Base-by-base conservation (phyloP, 2,329 filamentous ascomycete species). In the Myriangium duriaei region DNA sequence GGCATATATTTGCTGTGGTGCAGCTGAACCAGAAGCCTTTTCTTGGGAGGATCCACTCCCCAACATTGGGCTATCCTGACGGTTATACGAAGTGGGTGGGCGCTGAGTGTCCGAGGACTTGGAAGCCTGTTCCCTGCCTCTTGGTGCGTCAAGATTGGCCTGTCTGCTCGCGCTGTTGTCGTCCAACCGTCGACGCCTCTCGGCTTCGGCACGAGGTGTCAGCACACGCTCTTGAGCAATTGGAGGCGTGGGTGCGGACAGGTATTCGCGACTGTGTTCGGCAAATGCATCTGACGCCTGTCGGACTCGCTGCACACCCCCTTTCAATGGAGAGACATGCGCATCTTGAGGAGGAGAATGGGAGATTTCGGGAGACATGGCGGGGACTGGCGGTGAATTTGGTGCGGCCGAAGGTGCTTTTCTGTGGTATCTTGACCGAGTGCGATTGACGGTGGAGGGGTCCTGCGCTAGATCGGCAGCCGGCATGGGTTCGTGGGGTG, bases 1-100 rank as follows among this genome's bases (percentile, higher is more conserved):
- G 6, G 54, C 55, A 11, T 46, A 40, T 33, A 57, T 57, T 29
- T 56, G 45, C 19, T 47, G 46, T 9, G 52, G 53, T 19, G 39
- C 33, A 11, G 29, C 32, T 13, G 39, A 41, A 12, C 32, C 36
- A 7, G 18, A n/a, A 1, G 36, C 2, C 16, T 30, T 39, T 19
- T 21, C n/a, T 30, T 18, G 30, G 14, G 30, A n/a, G 7, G 26
- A 29, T 11, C 11, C 32, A 9, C 12, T 19, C n/a, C 32, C 36
- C 4, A 39, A 12, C 36, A 39, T 39, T 13, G 36, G 36, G 15
- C 36, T 39, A n/a, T 39, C 36, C 2, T 39, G 30, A 13, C 36
- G 30, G 17, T 26, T 16, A 11, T 19, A 28, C 16, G 36, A 39
- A 13, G 28, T 13, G 13, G 30, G 14, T 17, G 30, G 30, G n/a